A percentile compares a stretch with the other conserved stretches of the same genome.
These are phyloP conservation scores for Stemphylium beticola DNA, from an alignment of 2,329 filamentous ascomycete genomes.

Conservation along the genomic window DNA sequence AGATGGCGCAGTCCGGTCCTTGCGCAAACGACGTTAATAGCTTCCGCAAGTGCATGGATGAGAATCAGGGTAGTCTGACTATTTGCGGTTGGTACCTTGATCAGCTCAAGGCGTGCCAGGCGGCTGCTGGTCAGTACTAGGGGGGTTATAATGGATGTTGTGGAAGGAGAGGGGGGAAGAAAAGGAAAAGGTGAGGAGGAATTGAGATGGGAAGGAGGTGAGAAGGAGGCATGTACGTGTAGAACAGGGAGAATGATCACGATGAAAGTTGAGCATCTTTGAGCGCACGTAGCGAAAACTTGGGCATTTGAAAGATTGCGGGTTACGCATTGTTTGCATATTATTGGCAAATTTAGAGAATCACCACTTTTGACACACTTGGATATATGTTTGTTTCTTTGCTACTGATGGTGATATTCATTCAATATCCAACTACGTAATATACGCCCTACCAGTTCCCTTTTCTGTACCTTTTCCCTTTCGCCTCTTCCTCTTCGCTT, in stretches of 20 bases:
- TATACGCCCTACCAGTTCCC: no score
- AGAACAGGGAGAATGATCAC: background rate
- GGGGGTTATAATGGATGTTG: background rate
- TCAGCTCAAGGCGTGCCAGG: conserved; percentile 71
- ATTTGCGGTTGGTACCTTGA: conserved; percentile 99
- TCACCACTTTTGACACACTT: no score
- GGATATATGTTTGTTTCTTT: no score
- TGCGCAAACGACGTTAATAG: conserved; percentile 80
- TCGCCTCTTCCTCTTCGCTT: no score
- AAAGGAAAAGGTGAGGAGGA: background rate
- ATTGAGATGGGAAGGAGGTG: no score
- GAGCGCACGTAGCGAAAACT: background rate
- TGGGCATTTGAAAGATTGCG: background rate
- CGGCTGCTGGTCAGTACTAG: conserved; percentile 57
- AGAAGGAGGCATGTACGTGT: background rate
- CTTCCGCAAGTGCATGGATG: conserved; percentile 97
- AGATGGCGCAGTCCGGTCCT: conserved; percentile 42
- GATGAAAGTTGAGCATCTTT: background rate
- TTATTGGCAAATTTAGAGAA: no score
- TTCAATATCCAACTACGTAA: no score
- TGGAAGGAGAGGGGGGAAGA: background rate
- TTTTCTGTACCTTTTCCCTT: no score
- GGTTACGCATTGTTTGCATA: background rate
- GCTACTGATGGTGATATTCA: no score
- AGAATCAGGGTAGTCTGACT: conserved; percentile 90